A percentile compares a stretch with the other conserved stretches of the same genome.
Evolutionary conservation across 495 filamentous ascomycete genomes (phyloP).

Genomic region (Penicillium samsonianum): DNA sequence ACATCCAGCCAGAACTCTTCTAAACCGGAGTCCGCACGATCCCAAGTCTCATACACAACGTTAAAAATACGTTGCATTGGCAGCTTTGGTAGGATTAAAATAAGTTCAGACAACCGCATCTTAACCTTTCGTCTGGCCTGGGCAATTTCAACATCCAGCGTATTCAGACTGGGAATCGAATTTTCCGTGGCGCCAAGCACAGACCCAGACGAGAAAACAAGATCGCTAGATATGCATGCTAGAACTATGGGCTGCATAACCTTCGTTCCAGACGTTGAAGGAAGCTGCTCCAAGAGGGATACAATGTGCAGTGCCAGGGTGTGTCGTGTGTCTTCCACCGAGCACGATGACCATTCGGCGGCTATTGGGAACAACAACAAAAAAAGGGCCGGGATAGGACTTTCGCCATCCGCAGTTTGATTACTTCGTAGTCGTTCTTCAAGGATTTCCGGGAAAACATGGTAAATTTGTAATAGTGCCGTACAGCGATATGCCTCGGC

Average conservation of each 20-base stretch:
- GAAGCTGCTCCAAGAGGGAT: slow-evolving; percentile 28
- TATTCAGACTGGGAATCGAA: slow-evolving; percentile 24
- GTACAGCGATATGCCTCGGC: slow-evolving; percentile 31
- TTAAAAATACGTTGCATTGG: slow-evolving; percentile 27
- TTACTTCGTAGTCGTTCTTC: slow-evolving; percentile 20
- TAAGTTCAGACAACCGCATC: slow-evolving; percentile 26
- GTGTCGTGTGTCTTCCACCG: slow-evolving; percentile 20
- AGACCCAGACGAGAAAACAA: slow-evolving; percentile 27
- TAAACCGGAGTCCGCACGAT: slow-evolving; percentile 24
- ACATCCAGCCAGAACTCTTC: slow-evolving; percentile 28
- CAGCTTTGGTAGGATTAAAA: slow-evolving; percentile 28
- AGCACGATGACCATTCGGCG: slow-evolving; percentile 4
- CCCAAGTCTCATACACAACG: slow-evolving; percentile 28
- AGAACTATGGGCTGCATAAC: slow-evolving; percentile 29
- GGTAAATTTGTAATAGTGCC: slow-evolving; percentile 30
- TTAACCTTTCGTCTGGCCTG: slow-evolving; percentile 30
- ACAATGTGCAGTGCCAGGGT: slow-evolving; percentile 28
- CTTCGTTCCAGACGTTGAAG: slow-evolving; percentile 27
- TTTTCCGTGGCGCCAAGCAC: slow-evolving; percentile 22
- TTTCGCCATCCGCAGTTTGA: slow-evolving; percentile 11
- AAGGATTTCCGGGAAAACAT: slow-evolving; percentile 29
- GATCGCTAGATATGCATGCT: slow-evolving; percentile 29
- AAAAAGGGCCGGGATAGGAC: slow-evolving; percentile 19
- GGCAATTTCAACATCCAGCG: slow-evolving; percentile 31
- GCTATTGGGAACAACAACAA: slow-evolving; percentile 17